Percentiles rank a stretch among this genome's conserved stretches.
Evolutionary conservation across 2,329 filamentous ascomycete species (phyloP).

Genomic region (Pyrenophora teres): DNA sequence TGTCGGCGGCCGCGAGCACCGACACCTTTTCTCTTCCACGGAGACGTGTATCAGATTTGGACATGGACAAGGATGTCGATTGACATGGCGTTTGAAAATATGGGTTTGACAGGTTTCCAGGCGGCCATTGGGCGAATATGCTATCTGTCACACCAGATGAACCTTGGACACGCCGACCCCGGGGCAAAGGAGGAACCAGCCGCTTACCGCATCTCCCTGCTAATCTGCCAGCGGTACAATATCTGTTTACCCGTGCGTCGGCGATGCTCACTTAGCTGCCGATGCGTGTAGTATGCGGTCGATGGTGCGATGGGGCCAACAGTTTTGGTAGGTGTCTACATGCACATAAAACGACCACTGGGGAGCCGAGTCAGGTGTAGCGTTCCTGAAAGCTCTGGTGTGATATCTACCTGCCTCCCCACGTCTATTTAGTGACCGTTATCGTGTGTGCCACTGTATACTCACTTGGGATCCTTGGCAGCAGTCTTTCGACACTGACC

Average conservation of each 20-base stretch:
- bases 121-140: constrained; percentile 10
- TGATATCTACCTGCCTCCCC: constrained; percentile 24
- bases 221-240: not conserved
- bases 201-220: no score
- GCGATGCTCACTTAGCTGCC: constrained; percentile 7
- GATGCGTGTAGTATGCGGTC: constrained; percentile 5
- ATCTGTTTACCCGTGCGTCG: not conserved
- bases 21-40: constrained; percentile 13
- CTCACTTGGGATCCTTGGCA: constrained; percentile 1
- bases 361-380: constrained; percentile 28
- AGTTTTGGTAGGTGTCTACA: constrained; percentile 1
- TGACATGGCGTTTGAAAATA: constrained; percentile 2
- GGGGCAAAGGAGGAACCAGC: not conserved
- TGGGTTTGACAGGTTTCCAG: constrained; percentile 7
- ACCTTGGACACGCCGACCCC: constrained; percentile 2
- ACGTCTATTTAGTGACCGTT: constrained; percentile 5
- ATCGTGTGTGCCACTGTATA: constrained; percentile 5
- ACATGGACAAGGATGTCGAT: constrained; percentile 10
- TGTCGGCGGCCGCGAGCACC: constrained; percentile 26
- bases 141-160: constrained; percentile 6
- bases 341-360: constrained; percentile 18
- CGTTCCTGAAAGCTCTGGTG: constrained; percentile 6
- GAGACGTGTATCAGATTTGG: constrained; percentile 12
- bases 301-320: constrained; percentile 9
- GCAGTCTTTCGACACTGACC: constrained; percentile 1